Evolutionary conservation across 2,329 filamentous ascomycete genomes (phyloP), one percentile per base, ranked within the genome.

Genomic region (Beauveria pseudobassiana): DNA sequence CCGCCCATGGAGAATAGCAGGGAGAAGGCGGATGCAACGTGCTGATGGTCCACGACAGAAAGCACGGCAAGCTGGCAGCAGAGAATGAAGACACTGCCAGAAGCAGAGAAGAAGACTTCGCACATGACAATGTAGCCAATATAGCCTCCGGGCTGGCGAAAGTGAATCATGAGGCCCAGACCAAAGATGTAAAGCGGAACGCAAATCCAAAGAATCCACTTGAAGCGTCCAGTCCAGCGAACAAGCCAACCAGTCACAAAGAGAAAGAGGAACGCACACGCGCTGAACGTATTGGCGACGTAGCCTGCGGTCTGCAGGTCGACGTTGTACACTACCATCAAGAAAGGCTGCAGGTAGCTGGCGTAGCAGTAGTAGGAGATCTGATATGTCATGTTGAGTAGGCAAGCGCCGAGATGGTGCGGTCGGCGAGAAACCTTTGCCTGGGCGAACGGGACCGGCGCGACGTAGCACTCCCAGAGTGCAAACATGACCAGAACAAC

Each of bases 381-480:
- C 64, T 81, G 78, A 66, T 80, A 78, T 10, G 75, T 77, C 8
- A 71, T 65, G 60, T 75, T 71, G 12, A 80, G 69, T 9, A 78
- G 63, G 64, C 80, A 83, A 1, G 80, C 77, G 14, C 80, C 81
- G 20, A 83, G 28, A 85, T 77, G 30, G 80, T 83, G n/a, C 78
- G 77, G 63, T 83, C 75, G 2, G 74, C 71, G 64, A 86, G 74
- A 66, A 87, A 72, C 48, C 71, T 65, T 65, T 76, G n/a, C n/a
- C n/a, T n/a, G n/a, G n/a, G n/a, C n/a, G 70, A 89, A 82, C 1
- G 84, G 82, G 10, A 76, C 76, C 0, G 78, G 80, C 0, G 85
- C 82, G n/a, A 84, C 65, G 61, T 76, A 84, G 22, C 73, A 78
- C 71, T 89, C 85, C 73, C 81, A 85, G 2, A 84, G 63, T 1